phyloP scores from a whole-genome alignment of 805 yeast genomes.

The Candida maesae region DNA sequence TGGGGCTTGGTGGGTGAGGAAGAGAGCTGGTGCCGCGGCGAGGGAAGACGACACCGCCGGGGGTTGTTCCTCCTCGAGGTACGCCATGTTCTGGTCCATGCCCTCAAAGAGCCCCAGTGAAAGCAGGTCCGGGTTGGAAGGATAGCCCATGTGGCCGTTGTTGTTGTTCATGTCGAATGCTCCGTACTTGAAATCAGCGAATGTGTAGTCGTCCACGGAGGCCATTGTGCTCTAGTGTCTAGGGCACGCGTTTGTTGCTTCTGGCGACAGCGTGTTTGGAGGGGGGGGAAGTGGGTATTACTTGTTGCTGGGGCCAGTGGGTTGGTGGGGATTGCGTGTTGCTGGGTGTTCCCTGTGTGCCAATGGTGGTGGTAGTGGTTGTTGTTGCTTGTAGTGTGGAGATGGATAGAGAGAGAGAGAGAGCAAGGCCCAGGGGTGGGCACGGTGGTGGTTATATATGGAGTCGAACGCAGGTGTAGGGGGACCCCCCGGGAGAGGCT shows the following conservation, averaged over 20 bases:
- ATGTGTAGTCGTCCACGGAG: conserved; percentile 13
- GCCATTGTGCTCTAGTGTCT: conserved; percentile 3
- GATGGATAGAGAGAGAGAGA: neutral
- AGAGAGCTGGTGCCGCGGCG: conserved; percentile 1
- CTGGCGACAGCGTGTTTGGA: neutral
- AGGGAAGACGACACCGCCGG: neutral
- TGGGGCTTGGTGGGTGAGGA: neutral
- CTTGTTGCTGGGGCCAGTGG: too few species aligned
- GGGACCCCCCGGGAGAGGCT: neutral
- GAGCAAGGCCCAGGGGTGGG: neutral
- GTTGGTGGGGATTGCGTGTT: too few species aligned
- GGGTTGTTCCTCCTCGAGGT: conserved; percentile 7
- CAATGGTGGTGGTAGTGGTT: neutral
- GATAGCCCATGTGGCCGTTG: conserved; percentile 2
- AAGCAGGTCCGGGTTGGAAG: conserved; percentile 1
- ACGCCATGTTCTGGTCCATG: conserved; percentile 14
- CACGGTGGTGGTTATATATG: conserved; percentile 9
- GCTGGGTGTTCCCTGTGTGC: too few species aligned
- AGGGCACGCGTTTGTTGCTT: too few species aligned
- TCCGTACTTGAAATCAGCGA: conserved; percentile 8
- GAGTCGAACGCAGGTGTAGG: conserved; percentile 8
- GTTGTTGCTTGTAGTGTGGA: neutral
- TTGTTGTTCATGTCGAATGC: conserved; percentile 1
- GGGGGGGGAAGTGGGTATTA: neutral
- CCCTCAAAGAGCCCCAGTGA: conserved; percentile 7